phyloP scores from a whole-genome alignment of 257 asterid species.

The Apocynum venetum region DNA sequence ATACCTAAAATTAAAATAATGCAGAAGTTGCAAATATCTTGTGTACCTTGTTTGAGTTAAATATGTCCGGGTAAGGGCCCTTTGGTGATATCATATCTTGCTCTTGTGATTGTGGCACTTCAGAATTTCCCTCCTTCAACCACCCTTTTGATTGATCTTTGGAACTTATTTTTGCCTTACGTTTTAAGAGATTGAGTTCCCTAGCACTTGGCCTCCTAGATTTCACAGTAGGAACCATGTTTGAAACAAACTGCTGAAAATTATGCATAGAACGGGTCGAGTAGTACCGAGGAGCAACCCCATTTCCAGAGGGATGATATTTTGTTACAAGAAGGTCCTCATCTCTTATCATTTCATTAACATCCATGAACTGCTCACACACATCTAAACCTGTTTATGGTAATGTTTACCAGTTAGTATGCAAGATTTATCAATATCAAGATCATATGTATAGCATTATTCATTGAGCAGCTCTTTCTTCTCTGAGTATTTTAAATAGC shows the following conservation, averaged over 20 bases:
- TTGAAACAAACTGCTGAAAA: slow-evolving; percentile 74
- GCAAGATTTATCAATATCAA: slow-evolving; percentile 7
- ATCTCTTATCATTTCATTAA: slow-evolving; percentile 87
- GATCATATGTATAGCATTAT: neutral
- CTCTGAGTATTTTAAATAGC: neutral
- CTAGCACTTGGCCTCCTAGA: slow-evolving; percentile 98
- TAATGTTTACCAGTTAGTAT: slow-evolving; percentile 19
- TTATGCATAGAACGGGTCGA: slow-evolving; percentile 56
- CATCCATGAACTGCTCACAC: slow-evolving; percentile 98
- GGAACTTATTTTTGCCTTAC: slow-evolving; percentile 81
- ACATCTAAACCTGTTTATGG: slow-evolving; percentile 72
- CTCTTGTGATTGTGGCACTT: slow-evolving; percentile 60
- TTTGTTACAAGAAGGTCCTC: slow-evolving; percentile 84
- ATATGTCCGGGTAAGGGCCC: slow-evolving; percentile 49
- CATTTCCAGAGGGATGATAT: slow-evolving; percentile 55
- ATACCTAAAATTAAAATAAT: neutral
- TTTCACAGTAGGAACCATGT: slow-evolving; percentile 75
- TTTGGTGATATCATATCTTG: slow-evolving; percentile 67
- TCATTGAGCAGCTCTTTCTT: neutral
- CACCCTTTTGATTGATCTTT: slow-evolving; percentile 90
- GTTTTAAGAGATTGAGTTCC: slow-evolving; percentile 88
- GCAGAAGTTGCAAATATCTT: slow-evolving; percentile 2
- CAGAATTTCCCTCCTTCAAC: slow-evolving; percentile 77
- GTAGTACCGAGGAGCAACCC: slow-evolving; percentile 57
- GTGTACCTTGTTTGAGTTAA: slow-evolving; percentile 71